Conservation (phyloP, 1,284 basidiomycete species). For the Trichosporon sp. region DNA sequence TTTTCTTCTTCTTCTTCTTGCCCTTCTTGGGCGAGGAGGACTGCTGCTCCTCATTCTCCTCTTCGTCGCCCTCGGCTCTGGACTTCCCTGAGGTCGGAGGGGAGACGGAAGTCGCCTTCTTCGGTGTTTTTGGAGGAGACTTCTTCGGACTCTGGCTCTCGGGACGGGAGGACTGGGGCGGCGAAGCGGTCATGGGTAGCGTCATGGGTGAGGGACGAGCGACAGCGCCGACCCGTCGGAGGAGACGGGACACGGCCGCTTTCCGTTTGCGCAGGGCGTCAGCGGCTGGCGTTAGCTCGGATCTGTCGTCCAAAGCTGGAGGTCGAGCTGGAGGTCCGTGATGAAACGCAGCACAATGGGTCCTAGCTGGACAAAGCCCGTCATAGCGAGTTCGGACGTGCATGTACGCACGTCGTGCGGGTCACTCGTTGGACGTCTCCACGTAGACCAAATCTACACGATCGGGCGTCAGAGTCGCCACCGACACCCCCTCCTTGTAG, state of each 20-base stretch:
- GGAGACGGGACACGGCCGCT: not conserved
- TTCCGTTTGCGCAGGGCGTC: constrained; percentile 3
- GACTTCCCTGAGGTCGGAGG: not conserved
- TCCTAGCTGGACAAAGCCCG: too few relatives aligned
- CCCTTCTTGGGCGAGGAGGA: constrained; percentile 36
- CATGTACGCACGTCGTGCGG: too few relatives aligned
- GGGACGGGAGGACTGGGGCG: not conserved
- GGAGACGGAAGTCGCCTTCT: not conserved
- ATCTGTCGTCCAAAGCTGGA: not conserved
- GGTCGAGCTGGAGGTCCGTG: not conserved
- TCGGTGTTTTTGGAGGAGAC: not conserved
- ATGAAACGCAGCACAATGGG: not conserved
- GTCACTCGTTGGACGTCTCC: too few relatives aligned
- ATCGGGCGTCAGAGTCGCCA: not conserved
- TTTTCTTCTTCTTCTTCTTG: constrained; percentile 71
- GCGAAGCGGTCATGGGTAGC: not conserved
- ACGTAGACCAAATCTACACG: too few relatives aligned
- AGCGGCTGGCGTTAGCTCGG: constrained; percentile 7
- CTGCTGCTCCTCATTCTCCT: constrained; percentile 24
- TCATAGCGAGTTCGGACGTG: too few relatives aligned
- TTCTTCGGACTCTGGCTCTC: constrained; percentile 7
- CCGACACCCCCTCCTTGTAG: too few relatives aligned
- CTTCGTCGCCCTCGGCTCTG: constrained; percentile 22
- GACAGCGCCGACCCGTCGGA: not conserved
- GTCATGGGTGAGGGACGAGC: not conserved